phyloP scores from a whole-genome alignment of 148 eudicot genomes.

The Fallopia convolvulus region DNA sequence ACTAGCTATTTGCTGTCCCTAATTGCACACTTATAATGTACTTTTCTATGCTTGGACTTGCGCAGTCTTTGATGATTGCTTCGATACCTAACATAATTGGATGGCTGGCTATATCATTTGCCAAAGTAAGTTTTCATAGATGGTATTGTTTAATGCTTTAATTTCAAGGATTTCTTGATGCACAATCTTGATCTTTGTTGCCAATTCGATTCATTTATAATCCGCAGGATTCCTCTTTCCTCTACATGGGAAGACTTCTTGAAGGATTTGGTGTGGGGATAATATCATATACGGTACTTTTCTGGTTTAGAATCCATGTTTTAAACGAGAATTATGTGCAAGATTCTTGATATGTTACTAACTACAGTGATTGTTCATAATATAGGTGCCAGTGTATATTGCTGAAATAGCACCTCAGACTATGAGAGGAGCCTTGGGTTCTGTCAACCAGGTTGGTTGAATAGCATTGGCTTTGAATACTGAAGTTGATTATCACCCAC shows the following conservation, averaged over 20 bases:
- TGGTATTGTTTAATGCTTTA: neutral
- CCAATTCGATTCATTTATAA: neutral
- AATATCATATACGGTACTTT: slow-evolving; percentile 73
- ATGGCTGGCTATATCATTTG: slow-evolving; percentile 93
- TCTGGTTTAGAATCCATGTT: neutral
- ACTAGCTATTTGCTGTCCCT: neutral
- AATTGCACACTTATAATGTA: neutral
- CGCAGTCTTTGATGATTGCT: slow-evolving; percentile 99
- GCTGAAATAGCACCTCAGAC: slow-evolving; percentile 92
- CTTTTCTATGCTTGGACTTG: slow-evolving; percentile 15
- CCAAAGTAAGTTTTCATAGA: slow-evolving; percentile 47
- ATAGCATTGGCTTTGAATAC: neutral
- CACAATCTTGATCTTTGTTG: neutral
- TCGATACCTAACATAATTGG: slow-evolving; percentile 92
- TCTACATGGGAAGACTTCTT: slow-evolving; percentile 90
- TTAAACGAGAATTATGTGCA: neutral
- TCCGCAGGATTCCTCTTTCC: slow-evolving; percentile 70
- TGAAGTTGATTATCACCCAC: neutral
- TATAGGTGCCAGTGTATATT: slow-evolving; percentile 95
- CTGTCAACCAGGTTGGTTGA: slow-evolving; percentile 84
- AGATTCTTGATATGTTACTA: neutral
- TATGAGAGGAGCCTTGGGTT: slow-evolving; percentile 78
- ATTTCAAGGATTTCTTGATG: neutral
- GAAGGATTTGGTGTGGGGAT: slow-evolving; percentile 96
- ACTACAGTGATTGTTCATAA: neutral